These are phyloP conservation scores for Silene noctiflora DNA, from an alignment of 179 eudicot genomes.

Conservation along the genomic window DNA sequence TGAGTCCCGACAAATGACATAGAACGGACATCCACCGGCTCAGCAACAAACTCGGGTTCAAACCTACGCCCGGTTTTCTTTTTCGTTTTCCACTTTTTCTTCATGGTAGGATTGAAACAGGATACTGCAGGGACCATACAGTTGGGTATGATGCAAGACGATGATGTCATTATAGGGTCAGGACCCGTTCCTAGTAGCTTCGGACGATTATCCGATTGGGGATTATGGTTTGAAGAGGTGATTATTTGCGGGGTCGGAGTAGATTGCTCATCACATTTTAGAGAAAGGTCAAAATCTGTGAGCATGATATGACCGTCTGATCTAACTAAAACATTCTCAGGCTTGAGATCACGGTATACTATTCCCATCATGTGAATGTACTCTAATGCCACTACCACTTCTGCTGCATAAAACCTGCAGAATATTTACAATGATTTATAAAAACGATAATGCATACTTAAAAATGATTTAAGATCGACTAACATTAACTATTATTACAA, in stretches of 20 bases:
- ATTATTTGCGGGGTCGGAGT: slow-evolving; percentile 68
- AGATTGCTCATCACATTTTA: slow-evolving; percentile 69
- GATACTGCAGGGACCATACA: slow-evolving; percentile 86
- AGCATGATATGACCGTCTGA: slow-evolving; percentile 94
- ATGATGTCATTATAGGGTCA: slow-evolving; percentile 41
- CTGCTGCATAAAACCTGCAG: slow-evolving; percentile 86
- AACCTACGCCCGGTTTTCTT: slow-evolving; percentile 44
- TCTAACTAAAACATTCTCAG: slow-evolving; percentile 84
- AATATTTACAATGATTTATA: background rate
- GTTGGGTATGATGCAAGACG: slow-evolving; percentile 83
- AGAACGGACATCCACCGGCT: slow-evolving; percentile 82
- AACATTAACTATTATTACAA: no score
- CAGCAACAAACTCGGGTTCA: slow-evolving; percentile 75
- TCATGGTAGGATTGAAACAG: slow-evolving; percentile 61
- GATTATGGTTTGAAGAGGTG: slow-evolving; percentile 31
- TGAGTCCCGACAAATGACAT: slow-evolving; percentile 98
- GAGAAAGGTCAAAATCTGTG: slow-evolving; percentile 84
- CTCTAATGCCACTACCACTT: slow-evolving; percentile 79
- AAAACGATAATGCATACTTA: background rate
- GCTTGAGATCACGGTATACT: slow-evolving; percentile 93
- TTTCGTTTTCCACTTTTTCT: slow-evolving; percentile 33
- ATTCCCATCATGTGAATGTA: slow-evolving; percentile 94
- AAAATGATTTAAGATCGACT: background rate
- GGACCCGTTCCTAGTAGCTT: slow-evolving; percentile 22
- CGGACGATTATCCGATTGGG: slow-evolving; percentile 18